Evolutionary conservation across 2,329 filamentous ascomycete genomes (phyloP).

Genomic region (Chalaropsis ovoidea): DNA sequence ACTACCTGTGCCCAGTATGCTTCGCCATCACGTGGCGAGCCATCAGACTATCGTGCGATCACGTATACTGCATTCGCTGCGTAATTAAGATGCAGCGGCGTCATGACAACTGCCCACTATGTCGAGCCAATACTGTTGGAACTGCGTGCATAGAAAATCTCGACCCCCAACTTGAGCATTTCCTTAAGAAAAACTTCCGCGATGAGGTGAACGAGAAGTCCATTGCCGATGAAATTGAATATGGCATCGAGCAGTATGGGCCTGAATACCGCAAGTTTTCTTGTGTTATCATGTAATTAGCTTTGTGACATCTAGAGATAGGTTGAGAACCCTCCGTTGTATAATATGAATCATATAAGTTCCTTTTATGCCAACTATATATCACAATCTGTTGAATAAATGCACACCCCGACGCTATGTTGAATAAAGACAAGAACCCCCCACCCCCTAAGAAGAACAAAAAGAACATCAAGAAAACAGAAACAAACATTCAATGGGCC

Average conservation of each 20-base stretch:
- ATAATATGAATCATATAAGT: background rate
- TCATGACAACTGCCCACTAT: constrained; percentile 63
- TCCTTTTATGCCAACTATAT: constrained; percentile 6
- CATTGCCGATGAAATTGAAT: constrained; percentile 61
- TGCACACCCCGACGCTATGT: constrained; percentile 11
- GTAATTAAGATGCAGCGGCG: constrained; percentile 68
- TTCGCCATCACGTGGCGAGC: constrained; percentile 71
- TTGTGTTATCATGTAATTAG: constrained; percentile 49
- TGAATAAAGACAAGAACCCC: constrained; percentile 3
- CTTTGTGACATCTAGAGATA: background rate
- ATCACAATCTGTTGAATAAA: constrained; percentile 8
- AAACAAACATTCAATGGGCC: too few relatives aligned
- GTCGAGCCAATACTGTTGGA: constrained; percentile 61
- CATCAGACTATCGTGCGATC: constrained; percentile 62
- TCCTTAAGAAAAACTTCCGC: constrained; percentile 66
- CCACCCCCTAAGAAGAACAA: background rate
- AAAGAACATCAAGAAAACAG: background rate
- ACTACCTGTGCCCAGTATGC: constrained; percentile 75
- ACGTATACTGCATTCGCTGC: constrained; percentile 77
- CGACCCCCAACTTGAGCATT: constrained; percentile 57
- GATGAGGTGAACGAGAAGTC: constrained; percentile 58
- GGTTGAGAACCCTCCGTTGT: background rate
- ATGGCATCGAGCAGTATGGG: constrained; percentile 63
- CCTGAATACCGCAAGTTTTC: constrained; percentile 50
- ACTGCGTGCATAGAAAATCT: constrained; percentile 53